These are phyloP conservation scores for Annulohypoxylon bovei DNA, from an alignment of 495 filamentous ascomycete genomes.

Conservation along the genomic window DNA sequence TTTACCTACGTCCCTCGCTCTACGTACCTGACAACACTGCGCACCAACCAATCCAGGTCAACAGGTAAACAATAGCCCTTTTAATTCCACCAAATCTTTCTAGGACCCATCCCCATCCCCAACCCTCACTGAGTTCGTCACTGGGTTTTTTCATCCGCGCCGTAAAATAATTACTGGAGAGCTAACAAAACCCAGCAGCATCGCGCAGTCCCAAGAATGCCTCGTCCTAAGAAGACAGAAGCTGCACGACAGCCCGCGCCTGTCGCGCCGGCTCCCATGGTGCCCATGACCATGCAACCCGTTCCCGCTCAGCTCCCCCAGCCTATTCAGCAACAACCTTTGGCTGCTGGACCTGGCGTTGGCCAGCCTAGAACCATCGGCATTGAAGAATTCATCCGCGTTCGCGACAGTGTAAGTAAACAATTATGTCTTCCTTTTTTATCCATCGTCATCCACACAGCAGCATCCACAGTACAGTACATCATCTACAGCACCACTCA, in stretches of 20 bases:
- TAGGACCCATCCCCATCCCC: too few species aligned
- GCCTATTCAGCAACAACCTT: constrained; percentile 43
- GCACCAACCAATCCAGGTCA: not conserved
- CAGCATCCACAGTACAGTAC: not conserved
- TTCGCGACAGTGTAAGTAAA: constrained; percentile 61
- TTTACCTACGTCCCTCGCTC: not conserved
- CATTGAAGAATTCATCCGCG: constrained; percentile 59
- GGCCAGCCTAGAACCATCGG: constrained; percentile 54
- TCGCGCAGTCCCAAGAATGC: constrained; percentile 48
- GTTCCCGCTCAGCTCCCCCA: constrained; percentile 38
- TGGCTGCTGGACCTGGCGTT: constrained; percentile 37
- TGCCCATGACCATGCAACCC: constrained; percentile 44
- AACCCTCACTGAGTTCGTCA: too few species aligned
- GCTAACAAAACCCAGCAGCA: not conserved
- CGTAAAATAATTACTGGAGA: not conserved
- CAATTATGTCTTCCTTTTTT: not conserved
- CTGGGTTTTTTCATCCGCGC: not conserved
- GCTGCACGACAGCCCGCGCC: constrained; percentile 53
- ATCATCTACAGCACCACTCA: too few species aligned
- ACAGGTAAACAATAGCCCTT: not conserved
- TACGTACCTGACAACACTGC: not conserved
- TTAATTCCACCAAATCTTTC: not conserved
- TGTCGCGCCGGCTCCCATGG: constrained; percentile 46
- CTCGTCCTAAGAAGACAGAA: constrained; percentile 59
- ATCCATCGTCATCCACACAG: not conserved